Evolutionary conservation across 257 asterid species (phyloP), one percentile per base, ranked within the genome.

Genomic region (Voacanga thouarsii): DNA sequence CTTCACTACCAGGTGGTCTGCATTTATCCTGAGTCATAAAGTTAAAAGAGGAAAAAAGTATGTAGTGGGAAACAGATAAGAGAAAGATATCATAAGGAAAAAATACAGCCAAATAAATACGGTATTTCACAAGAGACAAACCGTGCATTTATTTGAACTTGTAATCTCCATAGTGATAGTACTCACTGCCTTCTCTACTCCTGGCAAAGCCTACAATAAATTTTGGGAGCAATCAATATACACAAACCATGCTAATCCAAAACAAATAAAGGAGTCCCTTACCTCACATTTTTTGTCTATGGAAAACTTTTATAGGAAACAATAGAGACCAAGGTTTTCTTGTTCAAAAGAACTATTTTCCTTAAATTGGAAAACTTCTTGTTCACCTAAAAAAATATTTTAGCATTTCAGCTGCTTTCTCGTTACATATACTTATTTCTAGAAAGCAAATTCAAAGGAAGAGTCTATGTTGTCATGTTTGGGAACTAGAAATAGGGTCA

Each of bases 1-100:
- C 82, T 80, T 88, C 97, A 14, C 85, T 88, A 16, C 97, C 98
- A 28, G 60, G 41, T 2, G 92, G 89, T 84, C 86, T 86, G 85
- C 98, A 92, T 63, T 77, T 86, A n/a, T 80, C 90, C 99, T 94
- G 77, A 43, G 76, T 28, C 23, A 57, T 60, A 39, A 57, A 75
- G 50, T 56, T 60, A 23, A 70, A 23, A 53, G 72, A 70, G 21
- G 64, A 30, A 74, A 16, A 69, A 61, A 50, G 49, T 44, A 68
- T 49, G 16, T 81, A 44, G 50, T 16, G 33, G 23, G 45, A 77
- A 45, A n/a, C 10, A 50, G 66, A 19, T 66, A 44, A 41, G 5
- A 79, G 0, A n/a, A 50, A 71, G 44, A 59, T 28, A 50, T 66
- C 15, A 51, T 15, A 55, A 5, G 6, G 26, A 21, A 76, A 43